These are phyloP conservation scores for Sphagnum tenellum DNA, from an alignment of 225 moss, liverwort and hornwort species.

Conservation along the genomic window DNA sequence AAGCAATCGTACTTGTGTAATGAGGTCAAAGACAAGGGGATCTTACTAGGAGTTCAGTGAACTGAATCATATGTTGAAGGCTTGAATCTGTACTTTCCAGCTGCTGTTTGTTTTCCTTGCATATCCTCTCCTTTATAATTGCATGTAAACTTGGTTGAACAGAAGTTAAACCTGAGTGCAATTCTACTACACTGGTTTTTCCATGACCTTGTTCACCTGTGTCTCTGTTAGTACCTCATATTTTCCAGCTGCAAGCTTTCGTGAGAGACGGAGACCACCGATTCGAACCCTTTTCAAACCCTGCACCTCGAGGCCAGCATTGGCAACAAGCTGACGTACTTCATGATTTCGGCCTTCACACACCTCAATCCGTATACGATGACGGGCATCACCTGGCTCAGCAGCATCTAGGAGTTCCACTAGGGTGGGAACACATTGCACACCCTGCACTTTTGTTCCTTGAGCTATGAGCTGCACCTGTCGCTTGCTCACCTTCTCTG, in stretches of 20 bases:
- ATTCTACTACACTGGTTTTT: constrained; percentile 18
- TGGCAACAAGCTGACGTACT: constrained; percentile 85
- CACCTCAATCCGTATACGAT: constrained; percentile 88
- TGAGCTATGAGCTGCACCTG: constrained; percentile 64
- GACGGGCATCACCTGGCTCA: constrained; percentile 52
- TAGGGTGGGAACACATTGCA: constrained; percentile 59
- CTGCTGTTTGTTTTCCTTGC: too few species aligned
- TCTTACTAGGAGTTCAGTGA: too few species aligned
- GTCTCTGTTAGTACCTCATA: constrained; percentile 47
- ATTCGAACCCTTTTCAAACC: constrained; percentile 83
- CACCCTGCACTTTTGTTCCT: constrained; percentile 80
- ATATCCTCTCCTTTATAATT: too few species aligned
- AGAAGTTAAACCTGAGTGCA: too few species aligned
- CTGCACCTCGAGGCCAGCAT: constrained; percentile 62
- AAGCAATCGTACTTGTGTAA: too few species aligned
- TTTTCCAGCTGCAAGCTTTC: constrained; percentile 65
- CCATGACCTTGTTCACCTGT: constrained; percentile 42
- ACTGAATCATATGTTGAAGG: too few species aligned
- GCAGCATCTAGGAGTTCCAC: constrained; percentile 52
- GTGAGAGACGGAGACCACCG: constrained; percentile 80
- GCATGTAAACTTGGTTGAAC: too few species aligned
- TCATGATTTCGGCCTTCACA: constrained; percentile 97
- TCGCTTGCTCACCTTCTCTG: constrained; percentile 69
- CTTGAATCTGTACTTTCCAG: too few species aligned
- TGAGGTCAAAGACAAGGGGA: too few species aligned